phyloP scores from a whole-genome alignment of 108 stramenopile genomes.

The Epithemia pelagica region DNA sequence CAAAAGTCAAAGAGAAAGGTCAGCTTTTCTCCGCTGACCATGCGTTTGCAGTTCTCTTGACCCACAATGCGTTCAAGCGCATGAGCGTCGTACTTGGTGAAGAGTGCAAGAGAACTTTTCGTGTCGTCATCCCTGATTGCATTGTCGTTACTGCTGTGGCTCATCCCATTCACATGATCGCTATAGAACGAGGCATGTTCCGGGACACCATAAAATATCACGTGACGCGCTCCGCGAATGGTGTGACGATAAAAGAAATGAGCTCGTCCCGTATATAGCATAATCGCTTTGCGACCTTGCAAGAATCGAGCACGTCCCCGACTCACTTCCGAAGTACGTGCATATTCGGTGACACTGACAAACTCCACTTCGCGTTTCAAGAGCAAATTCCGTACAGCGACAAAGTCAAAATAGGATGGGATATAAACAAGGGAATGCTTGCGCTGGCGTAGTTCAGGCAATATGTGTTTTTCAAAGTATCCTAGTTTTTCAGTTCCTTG shows the following conservation, averaged over 20 bases:
- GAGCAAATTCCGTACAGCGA: constrained; percentile 79
- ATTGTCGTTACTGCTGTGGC: constrained; percentile 13
- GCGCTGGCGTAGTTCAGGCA: constrained; percentile 62
- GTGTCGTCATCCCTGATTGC: constrained; percentile 21
- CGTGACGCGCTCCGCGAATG: constrained; percentile 85
- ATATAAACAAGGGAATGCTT: constrained; percentile 88
- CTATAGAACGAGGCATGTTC: constrained; percentile 90
- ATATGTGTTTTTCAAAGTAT: constrained; percentile 75
- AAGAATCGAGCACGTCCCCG: constrained; percentile 88
- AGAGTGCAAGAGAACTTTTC: constrained; percentile 62
- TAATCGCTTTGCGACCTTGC: constrained; percentile 81
- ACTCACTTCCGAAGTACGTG: constrained; percentile 73
- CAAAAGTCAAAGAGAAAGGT: constrained; percentile 61
- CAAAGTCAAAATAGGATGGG: constrained; percentile 92
- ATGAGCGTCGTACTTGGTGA: constrained; percentile 86
- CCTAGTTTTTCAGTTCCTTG: constrained; percentile 70
- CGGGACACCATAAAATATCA: constrained; percentile 90
- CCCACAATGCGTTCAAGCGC: constrained; percentile 91
- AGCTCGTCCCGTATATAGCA: constrained; percentile 93
- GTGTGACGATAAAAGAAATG: constrained; percentile 87
- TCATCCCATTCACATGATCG: constrained; percentile 70
- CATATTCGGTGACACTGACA: constrained; percentile 85
- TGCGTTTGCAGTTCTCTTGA: constrained; percentile 47
- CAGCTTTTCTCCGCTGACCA: constrained; percentile 63
- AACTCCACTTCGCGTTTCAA: constrained; percentile 65